Percentiles rank a stretch among this genome's conserved stretches.
Evolutionary conservation across 495 filamentous ascomycete species (phyloP).

Genomic region (Choiromyces venosus): DNA sequence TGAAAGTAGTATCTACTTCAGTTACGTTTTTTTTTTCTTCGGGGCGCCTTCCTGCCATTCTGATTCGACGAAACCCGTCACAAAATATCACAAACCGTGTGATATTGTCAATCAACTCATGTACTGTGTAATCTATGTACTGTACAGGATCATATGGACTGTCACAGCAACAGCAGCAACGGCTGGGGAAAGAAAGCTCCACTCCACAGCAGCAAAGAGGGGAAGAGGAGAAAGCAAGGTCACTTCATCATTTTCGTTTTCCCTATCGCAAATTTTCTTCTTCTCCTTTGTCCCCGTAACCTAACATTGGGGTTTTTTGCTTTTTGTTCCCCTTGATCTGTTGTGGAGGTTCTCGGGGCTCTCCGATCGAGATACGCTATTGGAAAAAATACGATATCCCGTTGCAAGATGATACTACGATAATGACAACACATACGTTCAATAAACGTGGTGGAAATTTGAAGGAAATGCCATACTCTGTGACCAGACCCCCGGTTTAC

Average conservation of each 20-base stretch:
- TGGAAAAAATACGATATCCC: neutral
- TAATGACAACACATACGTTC: neutral
- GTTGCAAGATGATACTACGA: neutral
- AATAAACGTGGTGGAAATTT: constrained; percentile 2
- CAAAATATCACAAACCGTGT: neutral
- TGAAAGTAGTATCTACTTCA: neutral
- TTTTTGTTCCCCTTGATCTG: neutral
- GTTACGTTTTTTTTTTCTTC: neutral
- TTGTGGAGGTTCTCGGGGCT: neutral
- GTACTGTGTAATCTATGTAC: neutral
- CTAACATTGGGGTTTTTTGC: neutral
- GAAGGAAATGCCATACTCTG: neutral
- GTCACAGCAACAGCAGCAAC: neutral
- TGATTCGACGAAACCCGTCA: neutral
- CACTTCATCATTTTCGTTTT: neutral
- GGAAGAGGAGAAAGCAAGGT: neutral
- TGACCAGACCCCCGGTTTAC: neutral
- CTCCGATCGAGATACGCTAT: neutral
- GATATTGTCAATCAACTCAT: neutral
- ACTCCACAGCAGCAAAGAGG: neutral
- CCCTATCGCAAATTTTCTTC: neutral
- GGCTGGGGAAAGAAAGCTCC: neutral
- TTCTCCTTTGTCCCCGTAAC: neutral
- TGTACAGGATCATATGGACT: neutral
- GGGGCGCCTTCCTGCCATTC: neutral